Conservation (phyloP, 2,329 filamentous ascomycete genomes). For the Emmonsia crescens region DNA sequence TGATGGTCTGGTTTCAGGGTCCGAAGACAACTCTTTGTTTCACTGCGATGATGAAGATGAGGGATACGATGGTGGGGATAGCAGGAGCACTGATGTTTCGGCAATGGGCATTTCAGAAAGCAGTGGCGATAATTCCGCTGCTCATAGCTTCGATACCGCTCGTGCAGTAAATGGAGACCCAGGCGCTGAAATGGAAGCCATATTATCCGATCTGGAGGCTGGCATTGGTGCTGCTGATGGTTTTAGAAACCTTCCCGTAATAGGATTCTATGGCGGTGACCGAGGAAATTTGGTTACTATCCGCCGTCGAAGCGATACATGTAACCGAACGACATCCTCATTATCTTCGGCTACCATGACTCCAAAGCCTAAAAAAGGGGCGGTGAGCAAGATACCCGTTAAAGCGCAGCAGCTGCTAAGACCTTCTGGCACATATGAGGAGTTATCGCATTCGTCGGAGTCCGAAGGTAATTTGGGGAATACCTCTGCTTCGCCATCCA, state of each 20-base stretch:
- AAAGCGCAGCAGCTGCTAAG: background rate
- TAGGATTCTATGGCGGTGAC: background rate
- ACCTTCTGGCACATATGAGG: background rate
- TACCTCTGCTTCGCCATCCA: background rate
- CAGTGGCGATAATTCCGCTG: background rate
- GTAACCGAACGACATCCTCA: background rate
- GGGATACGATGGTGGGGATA: background rate
- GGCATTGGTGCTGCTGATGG: too few relatives aligned
- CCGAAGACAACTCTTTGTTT: background rate
- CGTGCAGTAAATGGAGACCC: background rate
- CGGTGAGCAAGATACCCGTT: slow-evolving; percentile 2
- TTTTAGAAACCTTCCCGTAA: background rate
- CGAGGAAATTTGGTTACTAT: background rate
- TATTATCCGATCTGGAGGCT: background rate
- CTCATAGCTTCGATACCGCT: background rate
- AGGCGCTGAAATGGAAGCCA: background rate
- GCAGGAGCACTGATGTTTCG: background rate
- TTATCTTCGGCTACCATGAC: background rate
- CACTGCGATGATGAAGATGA: background rate
- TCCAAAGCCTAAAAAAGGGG: background rate
- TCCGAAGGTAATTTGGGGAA: background rate
- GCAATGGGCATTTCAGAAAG: background rate
- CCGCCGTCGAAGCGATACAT: background rate
- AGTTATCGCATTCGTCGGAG: background rate
- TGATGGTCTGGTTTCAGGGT: background rate